Base-by-base conservation (phyloP, 805 yeast species). In the Yarrowia sp. region DNA sequence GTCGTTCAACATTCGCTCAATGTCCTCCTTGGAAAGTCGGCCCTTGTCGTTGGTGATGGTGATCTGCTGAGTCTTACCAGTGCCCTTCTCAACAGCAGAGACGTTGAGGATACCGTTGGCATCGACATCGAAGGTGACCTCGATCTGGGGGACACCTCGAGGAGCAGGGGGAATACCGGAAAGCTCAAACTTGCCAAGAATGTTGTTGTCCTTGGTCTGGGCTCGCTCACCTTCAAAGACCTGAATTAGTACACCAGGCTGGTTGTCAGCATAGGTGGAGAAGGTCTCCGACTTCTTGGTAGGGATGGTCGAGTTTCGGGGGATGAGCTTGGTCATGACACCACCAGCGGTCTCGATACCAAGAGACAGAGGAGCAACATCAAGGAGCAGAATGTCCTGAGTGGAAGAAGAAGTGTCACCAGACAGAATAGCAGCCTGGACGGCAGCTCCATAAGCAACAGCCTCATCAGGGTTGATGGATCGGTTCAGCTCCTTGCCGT, bases 1-100 rank as follows among this genome's bases (percentile, higher is more conserved):
- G 18, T 39, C 44, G 44, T 39, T 39, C 44, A 39, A 25, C 44
- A 39, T 39, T 39, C 44, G 44, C 44, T 39, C 44, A 39, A 39
- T 39, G 4, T 39, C 44, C 44, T 39, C 44, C 44, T 39, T 39
- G 27, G 44, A 39, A 39, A 39, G 44, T 39, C 44, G 44, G 29
- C 44, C 44, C 44, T 39, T 39, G 44, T 39, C 44, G 44, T 39
- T 39, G 44, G 44, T 39, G 44, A 39, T 39, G 8, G 44, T 39
- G 27, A 39, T 39, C 27, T 39, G 44, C 44, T 39, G 44, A 14
- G 44, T 39, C 44, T 39, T 39, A 21, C 44, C 44, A 4, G 44
- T 39, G 18, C 44, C 44, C 44, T 39, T 39, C 44, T 39, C 44
- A 22, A 39, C 44, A 14, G 44, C 44, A 7, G 44, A 39, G 13